These are phyloP conservation scores for Aspergillus quadrilineatus DNA, from an alignment of 2,329 filamentous ascomycete genomes.

Conservation along the genomic window DNA sequence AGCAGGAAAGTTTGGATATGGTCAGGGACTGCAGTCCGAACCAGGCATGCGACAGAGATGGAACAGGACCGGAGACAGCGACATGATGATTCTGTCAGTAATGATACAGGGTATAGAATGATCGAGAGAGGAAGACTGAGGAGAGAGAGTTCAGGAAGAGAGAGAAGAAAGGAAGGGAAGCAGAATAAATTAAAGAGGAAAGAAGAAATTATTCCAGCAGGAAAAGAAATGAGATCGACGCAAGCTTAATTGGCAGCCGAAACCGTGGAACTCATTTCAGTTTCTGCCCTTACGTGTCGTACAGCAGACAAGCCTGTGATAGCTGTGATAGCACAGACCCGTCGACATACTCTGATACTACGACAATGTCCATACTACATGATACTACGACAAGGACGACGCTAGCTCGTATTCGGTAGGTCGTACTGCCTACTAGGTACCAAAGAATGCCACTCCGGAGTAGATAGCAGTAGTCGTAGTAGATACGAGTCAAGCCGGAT, in stretches of 20 bases:
- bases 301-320: not conserved
- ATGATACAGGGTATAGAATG: not conserved
- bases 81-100: slow-evolving; percentile 2
- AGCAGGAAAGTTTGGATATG: slow-evolving; percentile 1
- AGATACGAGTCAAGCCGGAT: too few species aligned
- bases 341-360: not conserved
- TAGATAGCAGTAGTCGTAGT: too few species aligned
- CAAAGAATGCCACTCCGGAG: too few species aligned
- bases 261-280: slow-evolving; percentile 1
- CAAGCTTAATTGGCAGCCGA: slow-evolving; percentile 6
- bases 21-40: slow-evolving; percentile 5
- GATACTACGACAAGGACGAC: not conserved
- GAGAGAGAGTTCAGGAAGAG: not conserved
- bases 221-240: slow-evolving; percentile 4
- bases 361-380: not conserved
- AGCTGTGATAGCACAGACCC: not conserved
- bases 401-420: not conserved
- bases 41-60: slow-evolving; percentile 4
- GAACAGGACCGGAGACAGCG: not conserved
- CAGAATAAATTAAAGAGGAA: slow-evolving; percentile 12
- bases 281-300: slow-evolving; percentile 2
- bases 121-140: not conserved
- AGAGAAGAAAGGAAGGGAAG: slow-evolving; percentile 3
- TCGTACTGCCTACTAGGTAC: too few species aligned
- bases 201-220: slow-evolving; percentile 8